Base-by-base conservation (phyloP, 164 flowering plant genomes). In the Liquidambar formosana region DNA sequence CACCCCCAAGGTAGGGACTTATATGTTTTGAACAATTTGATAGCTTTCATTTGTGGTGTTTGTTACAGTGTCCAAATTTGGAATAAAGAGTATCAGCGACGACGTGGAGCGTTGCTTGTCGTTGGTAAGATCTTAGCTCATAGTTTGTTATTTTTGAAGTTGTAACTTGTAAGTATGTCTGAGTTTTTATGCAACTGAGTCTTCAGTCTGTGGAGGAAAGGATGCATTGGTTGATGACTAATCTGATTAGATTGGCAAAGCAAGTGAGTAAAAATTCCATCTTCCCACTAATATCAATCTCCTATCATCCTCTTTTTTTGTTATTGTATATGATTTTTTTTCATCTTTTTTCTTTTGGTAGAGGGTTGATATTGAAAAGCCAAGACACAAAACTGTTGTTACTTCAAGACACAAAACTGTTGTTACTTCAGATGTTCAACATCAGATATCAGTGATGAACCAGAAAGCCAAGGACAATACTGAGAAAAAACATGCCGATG, bases 401-500 rank as follows among this genome's bases (percentile, higher is more conserved):
- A 49, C 53, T 49, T 49, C 18, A 15, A 47, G 51, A 47, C 51
- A 47, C 51, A 11, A 47, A 1, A 10, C 51, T 47, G 18, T 47
- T 16, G 4, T 1, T 12, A 49, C 53, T 49, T 49, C 18, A 15
- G 47, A 81, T 76, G 81, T 78, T 51, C 63, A 71, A 52, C 76
- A 71, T 18, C 79, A 81, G 54, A 73, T 81, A 67, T 44, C 65
- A 57, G 9, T 66, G 21, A 71, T 73, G 73, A 81, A 81, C 65
- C 74, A 66, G 51, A 81, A 76, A 64, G 81, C 75, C n/a, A 78
- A 78, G 71, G 84, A 75, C 47, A 81, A 77, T 15, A 33, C 6
- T 33, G 41, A 33, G 41, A 33, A 33, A 6, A 33, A 33, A 33
- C 41, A 33, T 2, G 41, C 41, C 6, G 41, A 33, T 2, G 41